Evolutionary conservation across 352 stramenopile species (phyloP), one percentile per base, ranked within the genome.

Genomic region (Pythium rhizo-oryzae): DNA sequence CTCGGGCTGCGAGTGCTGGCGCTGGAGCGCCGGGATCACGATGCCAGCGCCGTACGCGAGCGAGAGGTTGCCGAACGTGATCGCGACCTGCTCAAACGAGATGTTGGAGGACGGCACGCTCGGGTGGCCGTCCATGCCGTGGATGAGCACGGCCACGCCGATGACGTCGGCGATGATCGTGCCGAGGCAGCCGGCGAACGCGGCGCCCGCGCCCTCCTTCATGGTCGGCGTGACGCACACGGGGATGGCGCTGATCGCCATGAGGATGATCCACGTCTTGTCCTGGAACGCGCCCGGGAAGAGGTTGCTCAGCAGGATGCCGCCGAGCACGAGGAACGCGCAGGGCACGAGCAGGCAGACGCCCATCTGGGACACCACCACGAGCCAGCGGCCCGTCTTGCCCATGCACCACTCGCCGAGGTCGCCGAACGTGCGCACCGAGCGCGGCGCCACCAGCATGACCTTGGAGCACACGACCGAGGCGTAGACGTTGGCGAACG

Each of bases 401-500:
- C 70, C 74, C 47, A 80, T 65, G 47, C 54, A 69, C 59, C 67
- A 80, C 57, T 80, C 65, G 44, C 74, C 74, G 33, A 80, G 69
- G 54, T 80, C 74, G 9, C 70, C 65, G 44, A 72, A 78, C 12
- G 74, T 80, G 37, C 37, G 35, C 21, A 62, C 55, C 35, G 35
- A 51, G 39, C 21, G 33, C 15, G 55, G 55, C 55, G 55, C 55
- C 19, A 53, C 39, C 24, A 72, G 52, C 35, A 53, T 43, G 76
- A 63, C 57, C 57, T 63, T 63, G 41, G 57, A 63, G 57, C 57
- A 63, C 41, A 63, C 57, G 57, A 63, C 67, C 16, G 72, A 78
- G 2, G 71, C 71, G 55, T 76, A 78, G 30, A 76, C 54, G 69
- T 78, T 78, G 56, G 69, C 64, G 37, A 72, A 64, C 15, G 72